Evolutionary conservation across 306 rosid genomes (phyloP), one percentile per base, ranked within the genome.

Genomic region (Glycine latifolia): DNA sequence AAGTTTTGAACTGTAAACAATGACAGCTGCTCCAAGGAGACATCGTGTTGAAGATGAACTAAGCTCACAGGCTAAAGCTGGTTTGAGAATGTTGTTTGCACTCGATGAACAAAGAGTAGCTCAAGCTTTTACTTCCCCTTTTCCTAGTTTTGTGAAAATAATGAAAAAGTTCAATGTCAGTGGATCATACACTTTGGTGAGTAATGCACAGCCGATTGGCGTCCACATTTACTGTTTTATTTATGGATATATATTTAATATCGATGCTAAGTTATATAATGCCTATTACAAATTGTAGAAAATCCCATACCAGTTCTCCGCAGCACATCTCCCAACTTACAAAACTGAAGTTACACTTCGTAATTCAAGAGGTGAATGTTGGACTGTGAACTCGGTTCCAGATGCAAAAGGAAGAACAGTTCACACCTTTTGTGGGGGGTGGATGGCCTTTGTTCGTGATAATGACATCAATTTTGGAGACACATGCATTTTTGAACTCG

Each of bases 401-500:
- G 97, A 92, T 87, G 87, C 97, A 3, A 89, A 91, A 83, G 97
- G 97, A 74, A 84, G 97, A 75, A 77, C 87, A 75, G 88, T 88
- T 79, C 94, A 91, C 87, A 94, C 97, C 8, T 91, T 94, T 79
- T 94, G 98, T 44, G 98, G 98, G 61, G 98, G 98, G 17, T 92
- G 98, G 98, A 86, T 91, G 93, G 91, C 98, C 9, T 94, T 94
- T 79, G 98, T 94, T 78, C 97, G 98, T 8, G 97, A 88, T 63
- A 92, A 94, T 73, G 90, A 89, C 80, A 69, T 92, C 56, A 89
- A 92, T 65, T 79, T 91, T 37, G 97, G 97, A 54, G 98, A 94
- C 84, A 79, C 93, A 0, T 92, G 97, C 91, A 91, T 91, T 39
- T 94, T 94, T 54, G 98, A 94, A 87, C 91, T 94, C 5, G 87